These are phyloP conservation scores for Tricholoma sp. DNA, from an alignment of 768 basidiomycete genomes.

Conservation along the genomic window DNA sequence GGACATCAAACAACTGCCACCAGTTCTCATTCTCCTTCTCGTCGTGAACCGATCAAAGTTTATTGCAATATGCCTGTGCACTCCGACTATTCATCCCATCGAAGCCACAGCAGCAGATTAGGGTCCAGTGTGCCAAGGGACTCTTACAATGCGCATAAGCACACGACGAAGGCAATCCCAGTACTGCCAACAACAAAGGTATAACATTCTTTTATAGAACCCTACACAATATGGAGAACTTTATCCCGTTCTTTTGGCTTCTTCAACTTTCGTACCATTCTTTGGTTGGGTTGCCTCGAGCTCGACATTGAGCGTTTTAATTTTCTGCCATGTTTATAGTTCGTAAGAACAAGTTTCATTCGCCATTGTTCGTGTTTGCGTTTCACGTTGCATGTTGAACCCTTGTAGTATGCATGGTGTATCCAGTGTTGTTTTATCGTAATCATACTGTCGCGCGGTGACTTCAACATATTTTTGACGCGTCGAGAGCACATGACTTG, in stretches of 20 bases:
- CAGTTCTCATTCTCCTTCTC: slow-evolving; percentile 7
- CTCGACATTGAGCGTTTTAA: neutral
- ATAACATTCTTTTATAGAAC: neutral
- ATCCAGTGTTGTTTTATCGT: too few species aligned
- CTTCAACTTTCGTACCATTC: neutral
- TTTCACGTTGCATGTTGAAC: neutral
- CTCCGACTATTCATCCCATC: slow-evolving; percentile 7
- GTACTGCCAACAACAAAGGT: slow-evolving; percentile 4
- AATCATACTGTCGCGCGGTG: too few species aligned
- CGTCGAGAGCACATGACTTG: neutral
- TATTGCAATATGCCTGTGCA: slow-evolving; percentile 1
- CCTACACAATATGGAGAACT: neutral
- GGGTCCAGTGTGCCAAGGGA: slow-evolving; percentile 5
- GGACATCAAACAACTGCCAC: slow-evolving; percentile 2
- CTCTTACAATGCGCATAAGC: slow-evolving; percentile 3
- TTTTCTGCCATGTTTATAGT: neutral
- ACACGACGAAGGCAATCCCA: slow-evolving; percentile 5
- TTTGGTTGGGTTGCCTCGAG: neutral
- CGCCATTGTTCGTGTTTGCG: neutral
- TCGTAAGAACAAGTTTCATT: neutral
- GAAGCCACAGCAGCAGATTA: slow-evolving; percentile 5
- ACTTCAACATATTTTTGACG: neutral
- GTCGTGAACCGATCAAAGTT: slow-evolving; percentile 7
- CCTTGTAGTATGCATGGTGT: neutral
- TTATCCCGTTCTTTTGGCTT: neutral